A percentile compares a stretch with the other conserved stretches of the same genome.
Evolutionary conservation across 116 monocot genomes (phyloP).

Genomic region (Iris pallida): DNA sequence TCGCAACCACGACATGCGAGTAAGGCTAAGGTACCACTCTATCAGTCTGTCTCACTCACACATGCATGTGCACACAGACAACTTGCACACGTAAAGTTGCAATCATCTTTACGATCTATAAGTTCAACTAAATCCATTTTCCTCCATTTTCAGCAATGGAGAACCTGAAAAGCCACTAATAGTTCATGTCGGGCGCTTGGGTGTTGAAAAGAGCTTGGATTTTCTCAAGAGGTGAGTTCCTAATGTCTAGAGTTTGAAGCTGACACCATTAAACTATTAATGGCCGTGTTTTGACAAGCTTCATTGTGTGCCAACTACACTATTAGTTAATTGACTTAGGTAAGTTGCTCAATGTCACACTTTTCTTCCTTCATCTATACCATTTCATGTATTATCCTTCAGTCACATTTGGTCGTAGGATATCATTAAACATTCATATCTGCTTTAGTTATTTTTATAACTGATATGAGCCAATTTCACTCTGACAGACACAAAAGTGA

Average conservation of each 20-base stretch:
- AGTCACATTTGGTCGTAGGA: too few species aligned
- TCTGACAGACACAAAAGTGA: too few species aligned
- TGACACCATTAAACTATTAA: not conserved
- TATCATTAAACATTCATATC: too few species aligned
- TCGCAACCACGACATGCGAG: slow-evolving; percentile 67
- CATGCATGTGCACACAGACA: not conserved
- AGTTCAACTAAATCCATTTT: slow-evolving; percentile 2
- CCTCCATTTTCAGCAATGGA: slow-evolving; percentile 40
- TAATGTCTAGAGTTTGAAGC: not conserved
- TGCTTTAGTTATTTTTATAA: too few species aligned
- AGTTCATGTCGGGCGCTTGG: slow-evolving; percentile 94
- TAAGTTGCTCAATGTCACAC: too few species aligned
- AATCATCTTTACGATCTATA: not conserved
- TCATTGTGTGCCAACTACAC: too few species aligned
- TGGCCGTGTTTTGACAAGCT: too few species aligned
- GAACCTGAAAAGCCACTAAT: slow-evolving; percentile 89
- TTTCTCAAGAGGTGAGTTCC: slow-evolving; percentile 68
- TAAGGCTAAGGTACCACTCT: slow-evolving; percentile 57
- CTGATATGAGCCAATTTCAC: too few species aligned
- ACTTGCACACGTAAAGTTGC: too few species aligned
- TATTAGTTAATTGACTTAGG: too few species aligned
- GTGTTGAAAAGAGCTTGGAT: slow-evolving; percentile 90
- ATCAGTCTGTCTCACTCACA: not conserved
- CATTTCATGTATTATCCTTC: too few species aligned
- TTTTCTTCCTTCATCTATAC: too few species aligned